Conservation (phyloP, 2,329 filamentous ascomycete genomes). For the Trichophaea hybrida region DNA sequence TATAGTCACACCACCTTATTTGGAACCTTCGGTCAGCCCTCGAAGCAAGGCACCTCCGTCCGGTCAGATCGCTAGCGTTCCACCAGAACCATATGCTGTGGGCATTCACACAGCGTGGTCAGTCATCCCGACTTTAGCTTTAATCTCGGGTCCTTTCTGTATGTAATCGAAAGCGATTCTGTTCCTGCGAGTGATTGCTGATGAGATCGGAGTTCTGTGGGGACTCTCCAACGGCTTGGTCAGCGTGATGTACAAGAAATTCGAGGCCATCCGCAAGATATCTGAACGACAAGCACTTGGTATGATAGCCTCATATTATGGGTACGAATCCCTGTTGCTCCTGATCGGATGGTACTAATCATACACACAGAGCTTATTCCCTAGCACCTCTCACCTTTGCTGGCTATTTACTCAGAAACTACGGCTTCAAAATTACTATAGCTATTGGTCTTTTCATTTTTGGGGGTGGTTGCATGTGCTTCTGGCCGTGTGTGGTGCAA, state of each 20-base stretch:
- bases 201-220: constrained; percentile 29
- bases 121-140: not conserved
- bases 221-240: constrained; percentile 37
- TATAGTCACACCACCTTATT: too few species aligned
- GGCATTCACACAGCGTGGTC: not conserved
- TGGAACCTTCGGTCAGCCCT: too few species aligned
- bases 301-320: not conserved
- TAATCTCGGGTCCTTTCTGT: not conserved
- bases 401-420: constrained; percentile 49
- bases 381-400: constrained; percentile 32
- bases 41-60: too few species aligned
- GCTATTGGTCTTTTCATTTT: constrained; percentile 59
- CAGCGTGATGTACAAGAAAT: constrained; percentile 27
- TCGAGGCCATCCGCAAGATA: constrained; percentile 16
- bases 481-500: constrained; percentile 67
- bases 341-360: not conserved
- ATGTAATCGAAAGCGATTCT: not conserved
- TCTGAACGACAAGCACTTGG: constrained; percentile 12
- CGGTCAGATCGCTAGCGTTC: too few species aligned
- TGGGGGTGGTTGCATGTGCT: constrained; percentile 61
- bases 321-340: not conserved
- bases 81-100: too few species aligned
- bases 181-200: not conserved
- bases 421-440: constrained; percentile 68
- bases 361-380: constrained; percentile 26